Conservation (phyloP, 768 basidiomycete species). For the Suillus sp. region DNA sequence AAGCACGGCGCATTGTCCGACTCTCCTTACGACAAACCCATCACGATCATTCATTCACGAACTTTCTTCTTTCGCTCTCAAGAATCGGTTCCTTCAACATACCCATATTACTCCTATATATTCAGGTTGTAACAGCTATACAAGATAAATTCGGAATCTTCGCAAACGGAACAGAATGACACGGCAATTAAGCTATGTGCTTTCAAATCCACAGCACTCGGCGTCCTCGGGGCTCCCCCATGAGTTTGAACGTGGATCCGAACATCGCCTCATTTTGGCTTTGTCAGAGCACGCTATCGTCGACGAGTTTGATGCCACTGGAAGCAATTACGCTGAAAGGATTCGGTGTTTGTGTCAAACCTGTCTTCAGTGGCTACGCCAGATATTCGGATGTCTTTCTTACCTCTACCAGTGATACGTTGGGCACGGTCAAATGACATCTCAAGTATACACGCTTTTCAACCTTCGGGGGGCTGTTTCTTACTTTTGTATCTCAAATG, state of each 20-base stretch:
- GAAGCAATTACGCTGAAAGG: neutral
- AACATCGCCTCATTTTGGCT: neutral
- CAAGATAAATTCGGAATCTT: slow-evolving; percentile 7
- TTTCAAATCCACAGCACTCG: neutral
- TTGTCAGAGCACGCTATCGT: neutral
- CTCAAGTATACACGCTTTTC: neutral
- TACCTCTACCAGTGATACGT: neutral
- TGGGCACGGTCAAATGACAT: neutral
- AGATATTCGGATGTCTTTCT: neutral
- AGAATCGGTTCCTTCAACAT: slow-evolving; percentile 25
- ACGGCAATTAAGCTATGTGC: neutral
- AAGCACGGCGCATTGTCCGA: slow-evolving; percentile 6
- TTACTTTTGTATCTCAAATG: neutral
- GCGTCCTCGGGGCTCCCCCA: neutral
- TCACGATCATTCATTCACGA: slow-evolving; percentile 35
- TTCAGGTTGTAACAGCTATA: slow-evolving; percentile 19
- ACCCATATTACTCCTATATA: slow-evolving; percentile 37
- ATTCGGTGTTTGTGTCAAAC: neutral
- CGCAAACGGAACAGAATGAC: neutral
- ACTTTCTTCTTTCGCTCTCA: slow-evolving; percentile 21
- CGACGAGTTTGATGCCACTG: neutral
- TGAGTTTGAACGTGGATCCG: neutral
- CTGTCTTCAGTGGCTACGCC: neutral
- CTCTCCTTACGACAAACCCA: slow-evolving; percentile 31
- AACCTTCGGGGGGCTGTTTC: neutral